Evolutionary conservation across 805 yeast species (phyloP), one percentile per base, ranked within the genome.

Genomic region (Yamadazyma sp.): DNA sequence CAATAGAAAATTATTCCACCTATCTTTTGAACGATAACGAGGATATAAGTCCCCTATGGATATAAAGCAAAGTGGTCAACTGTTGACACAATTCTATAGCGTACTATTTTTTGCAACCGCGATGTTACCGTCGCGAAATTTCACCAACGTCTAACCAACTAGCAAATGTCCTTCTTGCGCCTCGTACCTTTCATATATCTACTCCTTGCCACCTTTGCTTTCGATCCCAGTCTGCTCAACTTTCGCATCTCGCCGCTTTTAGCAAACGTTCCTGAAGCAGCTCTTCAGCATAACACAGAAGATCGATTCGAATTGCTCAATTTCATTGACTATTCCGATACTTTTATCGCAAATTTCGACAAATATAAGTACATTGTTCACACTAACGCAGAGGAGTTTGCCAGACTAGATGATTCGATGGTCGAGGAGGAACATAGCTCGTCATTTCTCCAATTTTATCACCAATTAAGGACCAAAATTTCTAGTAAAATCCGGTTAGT

Each of bases 281-380:
- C 32, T 13, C 30, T 37, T 6, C 11, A 16, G 5, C 25, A 26
- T 6, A 14, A 7, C 12, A 14, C 37, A 18, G 20, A 28, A 2
- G n/a, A 15, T 8, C 28, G 35, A 11, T 16, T 32, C 3, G 35
- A 24, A 5, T 14, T 38, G 19, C 29, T 38, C 12, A 38, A 38
- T 28, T 38, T 16, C 20, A 32, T 38, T 13, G 42, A 38, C 28
- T 38, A 38, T 12, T 24, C 38, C 10, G 26, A 18, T 9, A 32
- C 24, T 3, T 44, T 44, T 28, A 34, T 35, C n/a, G 25, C 35
- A 12, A 31, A 44, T 14, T 29, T 44, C 25, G 40, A 37, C 12
- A 30, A 23, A 9, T 44, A 27, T 24, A 37, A 37, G n/a, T 40
- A 44, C 19, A 35, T 38, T 6, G 13, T 38, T 4, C 21, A 38